Percentiles rank a stretch among this genome's conserved stretches.
Evolutionary conservation across 768 basidiomycete species (phyloP).

Genomic region (Crassisporium funariophilum): DNA sequence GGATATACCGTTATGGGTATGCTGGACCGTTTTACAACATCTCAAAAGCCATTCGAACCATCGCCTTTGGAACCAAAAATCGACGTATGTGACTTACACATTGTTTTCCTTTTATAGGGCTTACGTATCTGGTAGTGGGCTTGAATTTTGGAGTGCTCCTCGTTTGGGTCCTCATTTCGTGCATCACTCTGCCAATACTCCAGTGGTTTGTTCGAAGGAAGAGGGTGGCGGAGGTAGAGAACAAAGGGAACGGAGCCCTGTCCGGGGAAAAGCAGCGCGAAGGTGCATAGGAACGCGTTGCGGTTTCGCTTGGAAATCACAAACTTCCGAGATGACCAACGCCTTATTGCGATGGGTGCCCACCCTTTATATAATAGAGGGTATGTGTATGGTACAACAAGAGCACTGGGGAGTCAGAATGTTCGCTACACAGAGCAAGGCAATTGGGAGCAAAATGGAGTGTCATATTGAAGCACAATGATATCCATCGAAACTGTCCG

Average conservation of each 20-base stretch:
- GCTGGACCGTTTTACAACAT: conserved; percentile 76
- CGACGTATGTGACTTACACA: conserved; percentile 41
- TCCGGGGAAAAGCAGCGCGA: conserved; percentile 8
- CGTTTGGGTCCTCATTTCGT: conserved; percentile 57
- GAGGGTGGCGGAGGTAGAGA: conserved; percentile 12
- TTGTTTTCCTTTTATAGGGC: not conserved
- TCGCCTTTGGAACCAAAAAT: conserved; percentile 70
- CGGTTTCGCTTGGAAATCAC: too few relatives aligned
- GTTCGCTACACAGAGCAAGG: too few relatives aligned
- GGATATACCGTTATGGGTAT: conserved; percentile 66
- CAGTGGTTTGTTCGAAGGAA: conserved; percentile 41
- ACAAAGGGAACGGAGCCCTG: conserved; percentile 8
- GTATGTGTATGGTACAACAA: too few relatives aligned
- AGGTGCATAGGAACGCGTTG: too few relatives aligned
- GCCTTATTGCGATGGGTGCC: too few relatives aligned
- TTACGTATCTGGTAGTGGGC: conserved; percentile 44
- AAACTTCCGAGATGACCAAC: too few relatives aligned
- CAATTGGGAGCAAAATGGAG: too few relatives aligned
- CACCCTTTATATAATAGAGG: too few relatives aligned
- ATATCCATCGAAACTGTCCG: too few relatives aligned
- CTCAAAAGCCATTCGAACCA: conserved; percentile 56
- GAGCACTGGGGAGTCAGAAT: too few relatives aligned
- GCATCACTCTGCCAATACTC: conserved; percentile 51
- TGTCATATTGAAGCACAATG: too few relatives aligned
- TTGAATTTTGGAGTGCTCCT: conserved; percentile 62